Evolutionary conservation across 495 filamentous ascomycete species (phyloP), one percentile per base, ranked within the genome.

Genomic region (Sordaria brevicollis): DNA sequence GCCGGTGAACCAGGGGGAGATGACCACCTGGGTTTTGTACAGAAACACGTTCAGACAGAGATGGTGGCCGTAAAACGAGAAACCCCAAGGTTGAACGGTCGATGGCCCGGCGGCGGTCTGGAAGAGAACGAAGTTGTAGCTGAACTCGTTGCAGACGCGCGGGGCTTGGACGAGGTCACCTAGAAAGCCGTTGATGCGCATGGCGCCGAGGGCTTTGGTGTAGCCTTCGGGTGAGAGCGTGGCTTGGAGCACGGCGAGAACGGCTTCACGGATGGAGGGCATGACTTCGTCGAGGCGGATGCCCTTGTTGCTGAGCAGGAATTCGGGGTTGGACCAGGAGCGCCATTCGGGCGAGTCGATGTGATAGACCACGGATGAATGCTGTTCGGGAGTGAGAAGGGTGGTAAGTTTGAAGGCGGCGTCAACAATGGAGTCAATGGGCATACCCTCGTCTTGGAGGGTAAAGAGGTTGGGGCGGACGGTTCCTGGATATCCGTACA

Each of bases 161-260:
- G 84, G 83, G 5, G 86, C 85, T 35, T 84, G 74, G 35, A 89
- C 87, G 8, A 93, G 82, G 65, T 90, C 84, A 69, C 91, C 91
- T 3, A 93, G 85, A 82, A 92, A 93, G 72, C 88, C 87, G 80
- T 93, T 93, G 77, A 90, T 91, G 75, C 88, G 86, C 88, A 92
- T 92, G 6, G 89, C 89, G 19, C 76, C 83, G 38, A 88, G 74
- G 69, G 89, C 89, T 72, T 93, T 93, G 35, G 83, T 80, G 80
- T 92, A 93, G 41, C 91, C 91, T 72, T 89, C 87, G 0, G 85
- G 81, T 0, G 89, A 92, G 9, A 92, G 82, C 0, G 88, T 87
- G 0, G 81, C 71, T 65, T 83, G 71, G 1, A 92, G 80, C 2
- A 92, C 76, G 34, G 79, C 75, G 66, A 90, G 82, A 37, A 87